phyloP scores from a whole-genome alignment of 805 yeast species.

The Yarrowia porcina region DNA sequence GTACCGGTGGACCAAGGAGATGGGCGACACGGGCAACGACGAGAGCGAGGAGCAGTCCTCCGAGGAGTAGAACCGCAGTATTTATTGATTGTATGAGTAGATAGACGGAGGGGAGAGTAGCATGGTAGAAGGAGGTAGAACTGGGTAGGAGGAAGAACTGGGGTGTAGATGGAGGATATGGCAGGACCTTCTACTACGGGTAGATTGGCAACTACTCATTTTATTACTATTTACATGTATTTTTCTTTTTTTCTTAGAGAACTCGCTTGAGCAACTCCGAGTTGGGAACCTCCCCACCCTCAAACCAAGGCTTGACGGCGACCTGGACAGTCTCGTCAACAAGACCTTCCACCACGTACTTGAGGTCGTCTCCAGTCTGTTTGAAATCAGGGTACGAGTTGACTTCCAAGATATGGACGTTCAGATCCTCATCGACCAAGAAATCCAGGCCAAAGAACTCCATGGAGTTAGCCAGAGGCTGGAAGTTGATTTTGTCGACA shows the following conservation, averaged over 20 bases:
- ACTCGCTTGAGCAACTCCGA: not conserved
- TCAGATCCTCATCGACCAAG: conserved; percentile 55
- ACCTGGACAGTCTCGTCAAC: conserved; percentile 54
- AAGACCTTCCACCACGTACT: conserved; percentile 63
- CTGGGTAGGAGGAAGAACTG: not conserved
- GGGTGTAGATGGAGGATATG: not conserved
- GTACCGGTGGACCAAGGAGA: conserved; percentile 80
- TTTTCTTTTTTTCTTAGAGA: not conserved
- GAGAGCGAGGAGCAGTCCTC: conserved; percentile 40
- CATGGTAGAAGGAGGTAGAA: too few species aligned
- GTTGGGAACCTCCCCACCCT: not conserved
- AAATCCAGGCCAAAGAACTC: conserved; percentile 91
- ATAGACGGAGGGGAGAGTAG: too few species aligned
- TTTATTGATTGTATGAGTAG: not conserved
- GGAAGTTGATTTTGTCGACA: conserved; percentile 81
- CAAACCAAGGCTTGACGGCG: conserved; percentile 49
- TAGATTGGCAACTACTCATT: too few species aligned
- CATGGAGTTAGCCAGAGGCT: conserved; percentile 73
- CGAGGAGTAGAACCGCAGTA: conserved; percentile 30
- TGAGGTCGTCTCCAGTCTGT: conserved; percentile 83
- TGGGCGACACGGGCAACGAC: conserved; percentile 59
- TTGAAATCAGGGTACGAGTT: conserved; percentile 96
- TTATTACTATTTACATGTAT: not conserved
- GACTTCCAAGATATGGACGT: conserved; percentile 71
- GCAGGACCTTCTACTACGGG: too few species aligned